Percentiles rank a stretch among this genome's conserved stretches.
Conservation (phyloP, 2,329 filamentous ascomycete species). For the Chrysoporthe deuterocubensis region DNA sequence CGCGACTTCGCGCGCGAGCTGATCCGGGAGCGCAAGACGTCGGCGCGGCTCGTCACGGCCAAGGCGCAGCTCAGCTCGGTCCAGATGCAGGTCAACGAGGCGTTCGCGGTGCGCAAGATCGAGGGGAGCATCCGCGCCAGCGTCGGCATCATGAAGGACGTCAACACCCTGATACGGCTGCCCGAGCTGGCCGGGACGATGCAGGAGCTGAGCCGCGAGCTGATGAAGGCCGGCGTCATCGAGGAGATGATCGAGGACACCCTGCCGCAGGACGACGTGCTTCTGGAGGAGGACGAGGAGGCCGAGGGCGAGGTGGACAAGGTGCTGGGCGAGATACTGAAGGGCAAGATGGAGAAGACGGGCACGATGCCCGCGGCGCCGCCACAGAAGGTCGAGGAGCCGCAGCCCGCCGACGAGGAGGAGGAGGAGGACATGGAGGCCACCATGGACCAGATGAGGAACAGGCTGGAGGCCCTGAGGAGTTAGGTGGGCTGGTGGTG, state of each 20-base stretch:
- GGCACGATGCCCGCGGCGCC: constrained; percentile 59
- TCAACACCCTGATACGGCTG: constrained; percentile 82
- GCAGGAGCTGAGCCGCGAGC: constrained; percentile 81
- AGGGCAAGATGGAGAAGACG: constrained; percentile 75
- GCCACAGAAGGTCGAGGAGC: constrained; percentile 54
- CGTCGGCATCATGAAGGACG: constrained; percentile 95
- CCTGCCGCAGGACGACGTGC: constrained; percentile 74
- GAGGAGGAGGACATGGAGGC: constrained; percentile 87
- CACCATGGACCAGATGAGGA: constrained; percentile 93
- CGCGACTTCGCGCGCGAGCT: constrained; percentile 89
- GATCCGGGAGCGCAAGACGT: constrained; percentile 78
- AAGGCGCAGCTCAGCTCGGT: constrained; percentile 93
- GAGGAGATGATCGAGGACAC: constrained; percentile 95
- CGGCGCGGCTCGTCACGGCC: constrained; percentile 75
- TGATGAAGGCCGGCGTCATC: constrained; percentile 94
- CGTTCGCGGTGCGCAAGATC: constrained; percentile 93
- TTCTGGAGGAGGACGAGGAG: constrained; percentile 74
- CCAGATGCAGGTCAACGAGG: constrained; percentile 97
- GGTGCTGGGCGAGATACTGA: constrained; percentile 87
- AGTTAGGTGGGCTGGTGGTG: constrained; percentile 57
- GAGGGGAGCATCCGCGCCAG: constrained; percentile 86
- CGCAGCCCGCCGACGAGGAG: constrained; percentile 62
- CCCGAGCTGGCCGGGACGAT: constrained; percentile 90
- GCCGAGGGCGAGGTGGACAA: constrained; percentile 85
- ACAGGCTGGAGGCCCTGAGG: constrained; percentile 85